Base-by-base conservation (phyloP, 257 asterid genomes). In the Leonotis leonurus region DNA sequence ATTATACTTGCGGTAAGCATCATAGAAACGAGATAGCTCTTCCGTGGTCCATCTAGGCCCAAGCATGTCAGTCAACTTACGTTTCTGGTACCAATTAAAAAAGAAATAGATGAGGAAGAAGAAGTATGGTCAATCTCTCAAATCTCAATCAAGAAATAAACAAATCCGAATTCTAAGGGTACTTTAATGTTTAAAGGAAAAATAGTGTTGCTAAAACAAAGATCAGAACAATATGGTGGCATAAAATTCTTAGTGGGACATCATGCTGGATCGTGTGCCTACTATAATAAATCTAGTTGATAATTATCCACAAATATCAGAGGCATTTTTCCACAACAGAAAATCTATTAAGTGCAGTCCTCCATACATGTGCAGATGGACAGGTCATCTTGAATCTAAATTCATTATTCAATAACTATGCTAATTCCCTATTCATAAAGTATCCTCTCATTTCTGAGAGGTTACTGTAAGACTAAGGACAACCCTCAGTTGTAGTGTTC, bases 1-100 rank as follows among this genome's bases (percentile, higher is more conserved):
- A 62, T 88, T 84, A 73, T 84, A 66, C 74, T 88, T 91, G 59
- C 98, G 85, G 69, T 80, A 86, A 17, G 95, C 87, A 18, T 88
- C 89, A 77, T 91, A 91, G 65, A 91, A 91, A 50, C 83, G 86
- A 65, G 69, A 66, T 22, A 91, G 80, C 73, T 88, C 97, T 67
- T 84, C 95, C 67, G 60, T 81, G 62, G 78, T 73, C 97, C 98
- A 91, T 44, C 81, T 89, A 56, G 88, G 80, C 46, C 98, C 98
- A 68, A 91, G 86, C 95, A 83, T 78, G 67, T 81, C 85, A 45
- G 81, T 43, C 68, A 84, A 65, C 83, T 91, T 91, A 75, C 96
- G 77, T 87, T 86, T 91, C 98, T 91, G 89, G 51, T 65, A 20
- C n/a, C n/a, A 29, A 41, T 1, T 43, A 20, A 67, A 18, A 36